Percentiles rank a stretch among this genome's conserved stretches.
phyloP scores from a whole-genome alignment of 768 basidiomycete species.

The Phaeolepiota aurea region DNA sequence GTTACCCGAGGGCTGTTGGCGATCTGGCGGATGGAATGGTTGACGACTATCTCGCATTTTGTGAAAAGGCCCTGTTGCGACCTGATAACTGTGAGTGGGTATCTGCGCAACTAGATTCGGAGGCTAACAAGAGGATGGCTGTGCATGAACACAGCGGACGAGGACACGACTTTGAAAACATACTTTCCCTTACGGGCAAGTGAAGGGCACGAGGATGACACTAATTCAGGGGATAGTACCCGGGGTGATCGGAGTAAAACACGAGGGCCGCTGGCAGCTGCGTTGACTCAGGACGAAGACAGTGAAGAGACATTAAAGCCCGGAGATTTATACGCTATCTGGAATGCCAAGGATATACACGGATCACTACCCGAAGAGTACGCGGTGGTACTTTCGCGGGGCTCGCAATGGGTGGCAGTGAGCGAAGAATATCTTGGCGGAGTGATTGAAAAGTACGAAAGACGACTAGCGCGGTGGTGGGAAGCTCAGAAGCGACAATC shows the following conservation, averaged over 20 bases:
- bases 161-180: constrained; percentile 23
- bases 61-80: constrained; percentile 42
- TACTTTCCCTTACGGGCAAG: constrained; percentile 42
- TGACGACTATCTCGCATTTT: constrained; percentile 62
- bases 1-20: constrained; percentile 23
- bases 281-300: constrained; percentile 5
- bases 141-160: constrained; percentile 4
- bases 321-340: constrained; percentile 57
- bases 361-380: constrained; percentile 50
- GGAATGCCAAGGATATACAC: constrained; percentile 55
- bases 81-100: background rate
- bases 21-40: constrained; percentile 42
- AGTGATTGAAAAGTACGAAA: constrained; percentile 61
- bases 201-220: no score
- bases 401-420: constrained; percentile 49
- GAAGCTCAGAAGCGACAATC: constrained; percentile 13
- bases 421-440: constrained; percentile 38
- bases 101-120: background rate
- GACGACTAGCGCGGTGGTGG: constrained; percentile 49
- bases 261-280: constrained; percentile 8
- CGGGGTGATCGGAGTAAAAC: constrained; percentile 1
- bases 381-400: constrained; percentile 40
- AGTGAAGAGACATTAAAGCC: constrained; percentile 25
- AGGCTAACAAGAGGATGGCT: background rate
- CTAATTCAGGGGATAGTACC: background rate